Evolutionary conservation across 2,329 filamentous ascomycete species (phyloP).

Genomic region (Phialophora tarda): DNA sequence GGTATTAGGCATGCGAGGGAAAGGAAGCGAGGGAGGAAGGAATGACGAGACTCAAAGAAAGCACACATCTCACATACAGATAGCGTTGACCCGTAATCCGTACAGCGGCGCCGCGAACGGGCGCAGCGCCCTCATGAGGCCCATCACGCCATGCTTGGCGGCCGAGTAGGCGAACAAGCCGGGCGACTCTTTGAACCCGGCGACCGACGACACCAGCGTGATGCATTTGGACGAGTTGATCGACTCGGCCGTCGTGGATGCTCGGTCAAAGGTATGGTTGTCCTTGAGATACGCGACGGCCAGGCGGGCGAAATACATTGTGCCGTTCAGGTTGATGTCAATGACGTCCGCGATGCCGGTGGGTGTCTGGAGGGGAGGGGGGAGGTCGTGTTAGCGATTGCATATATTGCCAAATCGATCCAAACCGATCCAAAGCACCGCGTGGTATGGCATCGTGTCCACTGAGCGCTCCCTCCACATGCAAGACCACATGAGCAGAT

Average conservation of each 20-base stretch:
- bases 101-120: conserved; percentile 46
- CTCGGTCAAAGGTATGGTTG: conserved; percentile 28
- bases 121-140: conserved; percentile 56
- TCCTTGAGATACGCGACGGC: conserved; percentile 56
- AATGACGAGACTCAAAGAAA: too few relatives aligned
- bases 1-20: too few relatives aligned
- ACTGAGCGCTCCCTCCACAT: not conserved
- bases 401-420: not conserved
- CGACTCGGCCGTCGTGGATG: conserved; percentile 21
- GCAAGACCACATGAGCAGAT: too few relatives aligned
- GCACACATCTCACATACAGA: conserved; percentile 42
- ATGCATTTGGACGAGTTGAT: conserved; percentile 46
- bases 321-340: conserved; percentile 48
- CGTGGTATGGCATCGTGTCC: not conserved
- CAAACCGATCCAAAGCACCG: not conserved
- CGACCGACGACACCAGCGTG: conserved; percentile 53
- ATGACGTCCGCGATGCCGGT: conserved; percentile 39
- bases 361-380: conserved; percentile 22
- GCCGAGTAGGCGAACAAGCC: conserved; percentile 56
- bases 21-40: too few relatives aligned
- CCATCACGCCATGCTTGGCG: conserved; percentile 58
- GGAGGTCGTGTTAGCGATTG: not conserved
- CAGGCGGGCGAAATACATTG: conserved; percentile 57
- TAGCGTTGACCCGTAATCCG: conserved; percentile 51
- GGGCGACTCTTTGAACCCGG: conserved; percentile 57